Percentiles rank a stretch among this genome's conserved stretches.
phyloP scores from a whole-genome alignment of 345 rosid species.

The Moringa oleifera region DNA sequence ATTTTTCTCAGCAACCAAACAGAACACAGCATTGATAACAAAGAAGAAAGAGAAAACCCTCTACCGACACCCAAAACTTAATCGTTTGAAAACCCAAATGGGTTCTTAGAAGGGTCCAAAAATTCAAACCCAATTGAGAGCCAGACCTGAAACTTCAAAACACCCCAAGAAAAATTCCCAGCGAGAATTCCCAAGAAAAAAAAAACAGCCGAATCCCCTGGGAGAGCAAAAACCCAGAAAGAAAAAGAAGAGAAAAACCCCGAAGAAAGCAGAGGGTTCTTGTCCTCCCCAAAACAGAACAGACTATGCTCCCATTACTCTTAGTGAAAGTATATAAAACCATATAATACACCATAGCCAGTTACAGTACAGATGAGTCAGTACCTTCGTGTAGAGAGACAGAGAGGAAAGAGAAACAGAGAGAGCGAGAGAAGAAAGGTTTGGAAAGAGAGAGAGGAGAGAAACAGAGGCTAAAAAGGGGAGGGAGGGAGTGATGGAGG shows the following conservation, averaged over 20 bases:
- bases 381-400: no score
- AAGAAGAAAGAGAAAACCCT: not conserved
- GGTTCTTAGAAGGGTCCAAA: no score
- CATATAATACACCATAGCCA: not conserved
- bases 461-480: slow-evolving; percentile 14
- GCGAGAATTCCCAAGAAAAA: not conserved
- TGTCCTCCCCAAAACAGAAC: no score
- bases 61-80: slow-evolving; percentile 15
- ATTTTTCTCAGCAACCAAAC: slow-evolving; percentile 10
- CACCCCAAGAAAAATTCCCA: not conserved
- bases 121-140: not conserved
- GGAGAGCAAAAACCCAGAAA: not conserved
- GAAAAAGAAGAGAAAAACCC: not conserved
- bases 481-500: slow-evolving; percentile 2
- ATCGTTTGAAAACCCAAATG: not conserved
- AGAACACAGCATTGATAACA: not conserved
- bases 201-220: not conserved
- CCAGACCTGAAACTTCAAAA: not conserved
- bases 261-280: no score
- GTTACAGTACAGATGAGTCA: not conserved
- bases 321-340: not conserved
- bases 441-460: slow-evolving; percentile 13
- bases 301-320: no score
- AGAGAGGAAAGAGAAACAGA: not conserved
- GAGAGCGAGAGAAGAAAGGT: not conserved